Percentiles rank a stretch among this genome's conserved stretches.
Conservation (phyloP, 331 rosid genomes). For the Ulmus americana region DNA sequence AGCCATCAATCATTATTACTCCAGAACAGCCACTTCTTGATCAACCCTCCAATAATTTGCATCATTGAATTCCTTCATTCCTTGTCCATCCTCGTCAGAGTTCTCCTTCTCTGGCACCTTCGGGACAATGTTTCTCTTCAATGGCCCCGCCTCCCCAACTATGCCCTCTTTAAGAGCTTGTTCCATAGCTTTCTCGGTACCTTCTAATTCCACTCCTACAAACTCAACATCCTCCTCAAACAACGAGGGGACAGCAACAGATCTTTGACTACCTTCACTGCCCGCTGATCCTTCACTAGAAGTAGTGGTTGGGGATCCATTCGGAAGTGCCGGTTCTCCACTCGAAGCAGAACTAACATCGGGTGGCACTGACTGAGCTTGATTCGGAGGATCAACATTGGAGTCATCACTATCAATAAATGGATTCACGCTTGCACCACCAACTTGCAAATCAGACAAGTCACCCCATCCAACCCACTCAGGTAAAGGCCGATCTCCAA, state of each 20-base stretch:
- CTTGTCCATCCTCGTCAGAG: slow-evolving; percentile 65
- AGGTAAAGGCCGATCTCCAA: slow-evolving; percentile 73
- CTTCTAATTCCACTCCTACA: slow-evolving; percentile 90
- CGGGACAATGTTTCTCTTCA: slow-evolving; percentile 56
- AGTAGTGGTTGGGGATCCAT: slow-evolving; percentile 51
- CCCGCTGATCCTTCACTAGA: slow-evolving; percentile 37
- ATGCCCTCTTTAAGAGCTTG: slow-evolving; percentile 97
- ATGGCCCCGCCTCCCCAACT: slow-evolving; percentile 97
- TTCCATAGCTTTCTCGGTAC: slow-evolving; percentile 96
- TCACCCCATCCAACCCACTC: slow-evolving; percentile 93
- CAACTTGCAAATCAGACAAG: slow-evolving; percentile 59
- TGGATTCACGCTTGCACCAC: slow-evolving; percentile 67
- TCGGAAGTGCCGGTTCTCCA: slow-evolving; percentile 49
- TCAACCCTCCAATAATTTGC: slow-evolving; percentile 98
- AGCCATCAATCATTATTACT: slow-evolving; percentile 34
- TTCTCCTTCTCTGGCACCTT: slow-evolving; percentile 66
- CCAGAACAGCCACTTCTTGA: slow-evolving; percentile 85
- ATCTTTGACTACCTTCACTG: slow-evolving; percentile 43
- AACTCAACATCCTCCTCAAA: slow-evolving; percentile 96
- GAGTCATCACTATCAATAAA: slow-evolving; percentile 59
- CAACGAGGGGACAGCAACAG: slow-evolving; percentile 61
- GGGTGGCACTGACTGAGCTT: slow-evolving; percentile 42
- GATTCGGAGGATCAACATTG: slow-evolving; percentile 29
- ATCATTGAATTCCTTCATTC: slow-evolving; percentile 81
- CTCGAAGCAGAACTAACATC: slow-evolving; percentile 34